Base-by-base conservation (phyloP, 495 filamentous ascomycete species). In the Penicillium riverlandense region DNA sequence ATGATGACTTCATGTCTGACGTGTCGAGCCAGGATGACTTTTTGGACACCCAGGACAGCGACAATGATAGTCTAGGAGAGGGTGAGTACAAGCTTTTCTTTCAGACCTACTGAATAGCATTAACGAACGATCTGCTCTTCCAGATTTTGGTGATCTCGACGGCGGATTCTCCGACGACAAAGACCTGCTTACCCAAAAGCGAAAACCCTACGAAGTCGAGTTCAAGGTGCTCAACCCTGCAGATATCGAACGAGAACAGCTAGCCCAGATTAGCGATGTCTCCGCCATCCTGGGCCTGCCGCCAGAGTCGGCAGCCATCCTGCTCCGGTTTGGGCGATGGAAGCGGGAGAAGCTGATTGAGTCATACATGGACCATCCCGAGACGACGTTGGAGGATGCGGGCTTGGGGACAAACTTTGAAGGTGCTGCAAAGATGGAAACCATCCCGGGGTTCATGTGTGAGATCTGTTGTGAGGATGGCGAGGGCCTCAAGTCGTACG, bases 391-490 rank as follows among this genome's bases (percentile, higher is more conserved):
- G n/a, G 90, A 96, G 53, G 82, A 80, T 37, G 88, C 91, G 10
- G 92, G 92, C 6, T 69, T 98, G 30, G 84, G 86, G 13, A 75
- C 79, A 27, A 78, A 70, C 38, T 72, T 75, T n/a, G 62, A 72
- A n/a, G 65, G 70, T 8, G 73, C 71, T 12, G 85, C 85, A 7
- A 80, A 74, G 53, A 74, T 91, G 9, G 75, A 88, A 52, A 69
- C 74, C 31, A 66, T 94, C 15, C 73, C 76, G 9, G 86, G 81
- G 5, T 98, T 98, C 62, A 71, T 78, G 47, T 98, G 92, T 67
- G 88, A 92, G 38, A 98, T 98, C 50, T 98, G 92, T 65, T 98
- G 86, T 63, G 90, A 98, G 47, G 94, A 98, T 49, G 82, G 75
- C 11, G 69, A 77, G 6, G 82, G 80, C 0, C 64, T 96, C n/a